Evolutionary conservation across 805 yeast species (phyloP), one percentile per base, ranked within the genome.

Genomic region (Nakazawaea ambrosiae): DNA sequence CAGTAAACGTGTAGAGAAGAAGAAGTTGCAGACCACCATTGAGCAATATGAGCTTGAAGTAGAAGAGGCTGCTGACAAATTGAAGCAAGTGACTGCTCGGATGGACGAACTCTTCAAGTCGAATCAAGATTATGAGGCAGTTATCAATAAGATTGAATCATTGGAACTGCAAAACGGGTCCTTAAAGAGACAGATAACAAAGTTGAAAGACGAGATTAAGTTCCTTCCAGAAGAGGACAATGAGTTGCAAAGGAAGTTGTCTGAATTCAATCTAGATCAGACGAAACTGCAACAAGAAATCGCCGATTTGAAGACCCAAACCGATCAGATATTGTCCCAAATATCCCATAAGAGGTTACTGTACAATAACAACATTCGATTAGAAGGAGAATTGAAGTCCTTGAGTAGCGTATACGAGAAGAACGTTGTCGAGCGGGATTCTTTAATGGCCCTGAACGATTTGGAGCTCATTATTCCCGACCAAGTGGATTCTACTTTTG

Each of bases 41-140:
- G 68, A 66, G 1, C 43, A 41, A 1, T 75, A 70, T 41, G 62
- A 66, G 18, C 53, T 49, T 5, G 73, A 81, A 37, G 75, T 81
- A 3, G 66, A 61, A 1, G 50, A 48, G 1, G 54, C 84, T 10
- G 73, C 76, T 33, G 40, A 46, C 5, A 60, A 76, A 41, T 68
- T 89, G 35, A 67, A 68, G 14, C 53, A 53, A 3, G 64, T 78
- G 2, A 78, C 80, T n/a, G 55, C 57, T 27, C 73, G 80, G 46
- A 69, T 86, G 3, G 80, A 82, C 33, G 53, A 53, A 11, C 61
- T 89, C 11, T 88, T 87, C 57, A 73, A 75, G 34, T 68, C 85
- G 1, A 85, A 86, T 50, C 96, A 86, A 53, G 81, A 82, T 41
- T 89, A 81, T 53, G 95, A 87, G 52, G 68, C 77, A 42, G 74